These are phyloP conservation scores for Pythium aphanidermatum DNA, from an alignment of 352 stramenopile genomes.

Conservation along the genomic window DNA sequence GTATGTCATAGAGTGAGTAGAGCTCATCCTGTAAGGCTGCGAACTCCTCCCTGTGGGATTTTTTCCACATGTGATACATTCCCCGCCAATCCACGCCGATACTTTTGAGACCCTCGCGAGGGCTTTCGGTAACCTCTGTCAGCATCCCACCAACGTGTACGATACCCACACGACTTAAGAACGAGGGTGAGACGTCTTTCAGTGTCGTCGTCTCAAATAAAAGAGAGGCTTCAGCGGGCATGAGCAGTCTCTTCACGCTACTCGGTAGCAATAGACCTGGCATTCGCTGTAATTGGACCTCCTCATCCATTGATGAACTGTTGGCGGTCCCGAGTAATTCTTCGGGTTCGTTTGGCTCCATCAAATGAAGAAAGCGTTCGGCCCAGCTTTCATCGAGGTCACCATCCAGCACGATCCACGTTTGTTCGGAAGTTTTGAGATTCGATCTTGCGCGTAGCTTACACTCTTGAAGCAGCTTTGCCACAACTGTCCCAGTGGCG, in stretches of 20 bases:
- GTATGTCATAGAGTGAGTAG: constrained; percentile 29
- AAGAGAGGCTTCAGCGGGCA: constrained; percentile 33
- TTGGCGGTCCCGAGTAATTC: too few species aligned
- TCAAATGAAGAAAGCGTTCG: constrained; percentile 33
- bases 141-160: constrained; percentile 25
- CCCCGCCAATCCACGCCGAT: constrained; percentile 26
- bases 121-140: background rate
- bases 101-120: too few species aligned
- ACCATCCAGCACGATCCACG: constrained; percentile 67
- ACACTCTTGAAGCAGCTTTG: constrained; percentile 35
- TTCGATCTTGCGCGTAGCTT: constrained; percentile 22
- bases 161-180: constrained; percentile 37
- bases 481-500: constrained; percentile 28
- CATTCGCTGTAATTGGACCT: background rate
- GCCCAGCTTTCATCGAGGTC: constrained; percentile 41
- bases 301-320: constrained; percentile 1
- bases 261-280: constrained; percentile 28
- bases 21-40: constrained; percentile 26
- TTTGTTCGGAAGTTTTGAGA: constrained; percentile 21
- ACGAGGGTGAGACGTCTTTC: constrained; percentile 39
- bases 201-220: constrained; percentile 53
- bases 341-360: constrained; percentile 23
- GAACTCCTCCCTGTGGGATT: constrained; percentile 21
- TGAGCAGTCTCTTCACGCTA: constrained; percentile 26
- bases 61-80: constrained; percentile 45